Base-by-base conservation (phyloP, 805 yeast species). In the Teunomyces aglyptinius region DNA sequence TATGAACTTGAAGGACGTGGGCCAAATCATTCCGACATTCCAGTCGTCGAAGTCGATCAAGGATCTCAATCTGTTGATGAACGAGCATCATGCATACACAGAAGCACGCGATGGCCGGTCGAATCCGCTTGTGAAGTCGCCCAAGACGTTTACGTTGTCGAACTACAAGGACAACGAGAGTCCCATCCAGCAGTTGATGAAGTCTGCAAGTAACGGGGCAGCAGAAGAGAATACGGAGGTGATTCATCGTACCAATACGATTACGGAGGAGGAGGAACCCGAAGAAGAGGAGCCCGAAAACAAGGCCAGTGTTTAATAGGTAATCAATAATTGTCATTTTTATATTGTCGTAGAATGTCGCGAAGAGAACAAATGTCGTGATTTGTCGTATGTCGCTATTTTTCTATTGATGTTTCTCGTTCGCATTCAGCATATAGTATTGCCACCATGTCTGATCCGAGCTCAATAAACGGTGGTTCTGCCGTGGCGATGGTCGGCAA, bases 401-500 rank as follows among this genome's bases (percentile, higher is more conserved):
- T 24, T 8, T 2, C 1, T 1, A 7, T 7, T 24, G 11, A 7
- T 11, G 26, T 24, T 22, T 1, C 15, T 31, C 33, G 8, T n/a
- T 31, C 33, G 16, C 16, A 31, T 31, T 31, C 16, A 31, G 16
- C 1, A 7, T 20, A 20, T 20, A 20, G 24, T 24, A 24, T 24
- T 15, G 33, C 18, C 44, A 35, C 27, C 35, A 82, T 84, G 89
- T 83, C 89, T 38, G 90, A 85, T 68, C 90, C 90, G 61, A 82
- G 88, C 65, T 82, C 89, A 38, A 77, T 85, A 55, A 85, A 85
- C 63, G 89, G 97, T 71, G 99, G 99, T 70, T 80, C 96, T 53
- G 96, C 96, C 44, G 96, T 95, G 28, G 99, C 99, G 54, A 94
- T 94, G 99, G 85, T 85, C 20, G 99, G 99, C 59, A 91, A 95